Base-by-base conservation (phyloP, 352 stramenopile species). In the Globisporangium cederbergense region DNA sequence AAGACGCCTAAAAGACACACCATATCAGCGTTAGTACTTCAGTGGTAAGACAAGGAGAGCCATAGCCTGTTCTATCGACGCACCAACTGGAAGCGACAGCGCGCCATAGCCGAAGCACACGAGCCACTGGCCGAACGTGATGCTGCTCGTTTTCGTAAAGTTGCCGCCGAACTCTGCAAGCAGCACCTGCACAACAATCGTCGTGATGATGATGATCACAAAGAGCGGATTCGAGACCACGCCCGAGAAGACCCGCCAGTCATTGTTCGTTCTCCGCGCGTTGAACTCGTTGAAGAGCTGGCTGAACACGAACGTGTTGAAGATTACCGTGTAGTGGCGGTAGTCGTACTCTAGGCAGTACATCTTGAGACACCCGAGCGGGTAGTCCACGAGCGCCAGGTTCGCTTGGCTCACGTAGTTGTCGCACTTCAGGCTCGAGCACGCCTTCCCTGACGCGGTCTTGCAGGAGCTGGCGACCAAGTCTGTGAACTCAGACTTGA, bases 301-400 rank as follows among this genome's bases (percentile, higher is more conserved):
- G 32, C 86, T 89, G 65, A 99, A 98, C 7, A 99, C 97, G 72
- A 99, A 99, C 22, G 95, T 93, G 75, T 99, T 99, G 86, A 99
- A 99, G 70, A 99, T 87, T 54, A 99, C 78, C 4, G 96, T 98
- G 75, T 97, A 98, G 78, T 99, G 97, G 40, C 89, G 74, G 52
- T 92, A 94, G 72, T 97, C 76, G 83, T 96, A 82, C 50, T 66
- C 16, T 20, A 58, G 10, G 56, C 86, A 94, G 34, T 64, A 73
- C 13, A 58, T 18, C 22, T 87, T 68, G 32, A 93, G 57, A 53
- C 83, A 93, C 8, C 63, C 65, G 1, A 73, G 40, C 5, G 85
- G 85, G 40, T 83, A 89, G 46, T 90, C 73, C 0, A 47, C 63
- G 7, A 78, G 67, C 14, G 67, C 66, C 7, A 78, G 59, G 3